phyloP scores from a whole-genome alignment of 495 filamentous ascomycete genomes.

The Hypoxylon fragiforme region DNA sequence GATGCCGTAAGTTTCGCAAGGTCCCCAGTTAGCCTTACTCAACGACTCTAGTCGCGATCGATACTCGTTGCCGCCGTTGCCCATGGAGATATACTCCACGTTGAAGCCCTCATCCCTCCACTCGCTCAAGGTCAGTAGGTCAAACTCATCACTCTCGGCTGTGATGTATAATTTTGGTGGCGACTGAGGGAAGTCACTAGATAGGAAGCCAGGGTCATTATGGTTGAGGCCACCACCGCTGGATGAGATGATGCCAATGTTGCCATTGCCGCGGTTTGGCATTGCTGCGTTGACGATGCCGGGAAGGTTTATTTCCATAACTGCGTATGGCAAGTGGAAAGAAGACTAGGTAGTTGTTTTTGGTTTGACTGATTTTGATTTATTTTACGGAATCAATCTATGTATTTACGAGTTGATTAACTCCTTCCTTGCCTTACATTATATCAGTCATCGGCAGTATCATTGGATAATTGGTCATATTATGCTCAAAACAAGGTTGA shows the following conservation, averaged over 20 bases:
- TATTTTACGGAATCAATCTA: no score
- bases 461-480: no score
- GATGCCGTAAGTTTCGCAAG: conserved; percentile 43
- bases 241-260: conserved; percentile 40
- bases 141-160: conserved; percentile 64
- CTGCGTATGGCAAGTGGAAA: no score
- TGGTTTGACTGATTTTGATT: no score
- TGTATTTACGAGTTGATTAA: no score
- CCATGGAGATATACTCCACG: conserved; percentile 62
- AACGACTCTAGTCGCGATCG: conserved; percentile 44
- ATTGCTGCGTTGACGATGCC: conserved; percentile 38
- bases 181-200: conserved; percentile 38
- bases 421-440: no score
- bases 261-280: conserved; percentile 35
- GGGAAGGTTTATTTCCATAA: conserved; percentile 43
- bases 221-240: conserved; percentile 37
- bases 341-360: no score
- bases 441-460: no score
- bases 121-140: conserved; percentile 54
- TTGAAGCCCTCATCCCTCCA: conserved; percentile 72
- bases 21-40: conserved; percentile 25
- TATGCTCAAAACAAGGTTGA: no score
- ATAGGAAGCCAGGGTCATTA: conserved; percentile 44
- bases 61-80: conserved; percentile 58
- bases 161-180: conserved; percentile 66